Evolutionary conservation across 2,329 filamentous ascomycete genomes (phyloP), one percentile per base, ranked within the genome.

Genomic region (Fusarium equiseti): DNA sequence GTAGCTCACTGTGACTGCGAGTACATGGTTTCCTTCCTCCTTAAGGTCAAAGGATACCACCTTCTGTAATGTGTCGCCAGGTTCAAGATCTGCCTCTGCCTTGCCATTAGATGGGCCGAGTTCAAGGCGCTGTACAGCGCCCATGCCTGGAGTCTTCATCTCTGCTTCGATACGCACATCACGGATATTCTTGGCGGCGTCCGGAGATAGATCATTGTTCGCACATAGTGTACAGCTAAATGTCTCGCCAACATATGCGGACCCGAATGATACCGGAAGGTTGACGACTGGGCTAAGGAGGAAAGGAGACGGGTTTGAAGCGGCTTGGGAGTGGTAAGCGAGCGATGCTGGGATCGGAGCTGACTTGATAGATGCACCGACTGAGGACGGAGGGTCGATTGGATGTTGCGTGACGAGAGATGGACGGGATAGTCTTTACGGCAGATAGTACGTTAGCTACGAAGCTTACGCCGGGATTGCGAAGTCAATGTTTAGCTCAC

Each of bases 161-260:
- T 98, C 95, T 1, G 95, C 96, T 59, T 92, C 89, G 75, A 98
- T 93, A 58, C 90, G 88, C 55, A 98, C 91, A 60, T 92, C 92
- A 68, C 89, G 91, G 43, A 97, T 90, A 56, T 84, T 84, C 70
- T 85, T 87, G 59, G 63, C 32, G 43, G 71, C 69, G 63, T 75
- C 71, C 50, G 42, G 66, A 8, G 70, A 42, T 1, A 78, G 67
- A 82, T 98, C 95, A 79, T 98, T 95, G 83, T 97, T 98, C n/a
- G 93, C 95, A 82, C 95, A 97, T 24, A 98, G 86, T 3, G 95
- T 97, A 81, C 96, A 99, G 70, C 91, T 91, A 81, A 99, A 98
- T 0, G 91, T 94, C 83, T 98, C 95, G 75, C 96, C 96, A 22
- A 98, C 95, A 79, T 98, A 98, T 11, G 95, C 95, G 15, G 93